Evolutionary conservation across 1,284 basidiomycete species (phyloP).

Genomic region (Fomitopsis pinicola): DNA sequence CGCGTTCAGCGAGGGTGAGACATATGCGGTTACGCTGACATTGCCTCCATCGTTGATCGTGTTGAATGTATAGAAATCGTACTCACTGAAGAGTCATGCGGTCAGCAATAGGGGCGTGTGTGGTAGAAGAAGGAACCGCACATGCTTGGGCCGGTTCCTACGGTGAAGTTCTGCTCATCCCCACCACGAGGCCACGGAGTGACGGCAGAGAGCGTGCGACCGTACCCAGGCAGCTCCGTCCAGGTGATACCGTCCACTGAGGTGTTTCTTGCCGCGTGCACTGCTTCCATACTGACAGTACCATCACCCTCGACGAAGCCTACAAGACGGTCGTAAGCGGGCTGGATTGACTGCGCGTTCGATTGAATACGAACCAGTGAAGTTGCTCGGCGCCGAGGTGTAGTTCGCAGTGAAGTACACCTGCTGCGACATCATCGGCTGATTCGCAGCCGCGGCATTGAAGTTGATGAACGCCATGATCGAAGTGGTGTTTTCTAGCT

Average conservation of each 20-base stretch:
- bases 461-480: conserved; percentile 44
- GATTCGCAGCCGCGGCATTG: conserved; percentile 38
- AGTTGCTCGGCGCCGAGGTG: conserved; percentile 35
- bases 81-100: conserved; percentile 25
- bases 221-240: conserved; percentile 56
- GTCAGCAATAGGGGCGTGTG: neutral
- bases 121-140: conserved; percentile 26
- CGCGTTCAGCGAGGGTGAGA: conserved; percentile 61
- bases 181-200: conserved; percentile 57
- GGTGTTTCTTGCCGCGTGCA: conserved; percentile 49
- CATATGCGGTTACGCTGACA: conserved; percentile 41
- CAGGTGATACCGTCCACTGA: conserved; percentile 49
- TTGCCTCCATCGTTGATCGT: conserved; percentile 38
- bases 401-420: conserved; percentile 40
- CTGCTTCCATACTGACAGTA: conserved; percentile 62
- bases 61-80: conserved; percentile 65
- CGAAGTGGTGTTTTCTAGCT: conserved; percentile 34
- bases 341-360: neutral
- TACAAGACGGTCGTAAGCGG: conserved; percentile 12
- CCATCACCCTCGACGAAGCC: conserved; percentile 65
- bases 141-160: conserved; percentile 59
- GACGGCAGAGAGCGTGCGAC: conserved; percentile 54
- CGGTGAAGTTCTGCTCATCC: conserved; percentile 48
- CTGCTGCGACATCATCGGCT: conserved; percentile 25
- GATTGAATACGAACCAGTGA: conserved; percentile 38